These are phyloP conservation scores for Agaricus bisporus DNA, from an alignment of 768 basidiomycete genomes.

Conservation along the genomic window DNA sequence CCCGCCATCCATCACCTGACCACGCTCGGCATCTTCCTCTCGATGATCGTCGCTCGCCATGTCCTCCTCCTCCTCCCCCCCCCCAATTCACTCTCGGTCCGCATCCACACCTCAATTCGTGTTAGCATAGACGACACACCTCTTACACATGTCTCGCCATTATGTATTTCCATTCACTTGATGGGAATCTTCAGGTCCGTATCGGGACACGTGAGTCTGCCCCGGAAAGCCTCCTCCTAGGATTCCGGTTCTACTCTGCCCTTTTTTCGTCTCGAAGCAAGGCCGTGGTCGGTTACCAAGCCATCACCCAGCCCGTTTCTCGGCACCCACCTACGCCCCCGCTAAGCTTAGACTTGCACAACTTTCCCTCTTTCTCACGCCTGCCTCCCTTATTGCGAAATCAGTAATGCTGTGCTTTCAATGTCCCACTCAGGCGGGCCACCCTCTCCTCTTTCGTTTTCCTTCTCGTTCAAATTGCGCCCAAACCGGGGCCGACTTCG, in stretches of 20 bases:
- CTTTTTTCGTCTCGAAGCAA: neutral
- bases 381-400: slow-evolving; percentile 2
- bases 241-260: neutral
- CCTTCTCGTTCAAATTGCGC: neutral
- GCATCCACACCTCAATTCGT: slow-evolving; percentile 6
- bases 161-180: neutral
- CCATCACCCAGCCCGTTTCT: slow-evolving; percentile 1
- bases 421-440: neutral
- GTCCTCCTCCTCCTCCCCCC: neutral
- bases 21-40: neutral
- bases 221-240: neutral
- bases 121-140: slow-evolving; percentile 1
- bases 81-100: neutral
- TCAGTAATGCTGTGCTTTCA: neutral
- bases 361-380: neutral
- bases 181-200: slow-evolving; percentile 3
- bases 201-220: slow-evolving; percentile 8
- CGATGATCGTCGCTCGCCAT: slow-evolving; percentile 1
- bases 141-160: slow-evolving; percentile 1
- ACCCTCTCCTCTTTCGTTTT: neutral
- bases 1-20: slow-evolving; percentile 6
- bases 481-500: neutral
- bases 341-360: too few relatives aligned
- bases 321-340: neutral
- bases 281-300: neutral